phyloP scores from a whole-genome alignment of 768 basidiomycete species.

The Lentinus brumalis region DNA sequence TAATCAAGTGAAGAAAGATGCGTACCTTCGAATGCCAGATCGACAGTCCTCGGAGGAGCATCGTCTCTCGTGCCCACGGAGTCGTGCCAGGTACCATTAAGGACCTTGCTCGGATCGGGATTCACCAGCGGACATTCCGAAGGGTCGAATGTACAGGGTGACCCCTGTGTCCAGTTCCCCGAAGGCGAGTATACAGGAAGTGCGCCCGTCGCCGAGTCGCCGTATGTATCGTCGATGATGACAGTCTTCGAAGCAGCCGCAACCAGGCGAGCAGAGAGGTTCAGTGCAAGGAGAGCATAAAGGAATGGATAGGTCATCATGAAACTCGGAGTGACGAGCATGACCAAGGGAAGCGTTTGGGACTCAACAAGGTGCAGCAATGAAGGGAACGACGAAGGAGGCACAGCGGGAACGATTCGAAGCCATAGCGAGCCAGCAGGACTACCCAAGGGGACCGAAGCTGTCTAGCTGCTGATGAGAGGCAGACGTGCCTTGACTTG shows the following conservation, averaged over 20 bases:
- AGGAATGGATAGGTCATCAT: not conserved
- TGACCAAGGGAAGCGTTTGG: not conserved
- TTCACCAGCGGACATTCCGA: not conserved
- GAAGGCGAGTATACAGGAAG: constrained; percentile 4
- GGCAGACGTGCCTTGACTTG: not conserved
- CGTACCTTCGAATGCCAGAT: constrained; percentile 10
- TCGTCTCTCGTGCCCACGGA: constrained; percentile 6
- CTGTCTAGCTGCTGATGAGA: constrained; percentile 3
- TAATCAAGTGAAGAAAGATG: not conserved
- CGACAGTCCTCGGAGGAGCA: constrained; percentile 5
- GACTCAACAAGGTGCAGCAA: not conserved
- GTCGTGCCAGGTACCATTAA: constrained; percentile 12
- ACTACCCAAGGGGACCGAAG: not conserved
- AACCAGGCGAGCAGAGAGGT: not conserved
- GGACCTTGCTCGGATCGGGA: constrained; percentile 7
- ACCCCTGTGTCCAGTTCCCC: not conserved
- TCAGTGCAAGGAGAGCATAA: not conserved
- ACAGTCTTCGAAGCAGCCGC: not conserved
- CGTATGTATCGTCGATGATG: constrained; percentile 10
- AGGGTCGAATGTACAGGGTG: constrained; percentile 1
- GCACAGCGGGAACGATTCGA: not conserved
- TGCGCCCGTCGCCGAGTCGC: constrained; percentile 1
- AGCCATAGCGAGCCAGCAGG: not conserved
- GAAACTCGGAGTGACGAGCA: not conserved
- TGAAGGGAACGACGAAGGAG: not conserved